Conservation (phyloP, 1,284 basidiomycete genomes). For the Trametes sp. region DNA sequence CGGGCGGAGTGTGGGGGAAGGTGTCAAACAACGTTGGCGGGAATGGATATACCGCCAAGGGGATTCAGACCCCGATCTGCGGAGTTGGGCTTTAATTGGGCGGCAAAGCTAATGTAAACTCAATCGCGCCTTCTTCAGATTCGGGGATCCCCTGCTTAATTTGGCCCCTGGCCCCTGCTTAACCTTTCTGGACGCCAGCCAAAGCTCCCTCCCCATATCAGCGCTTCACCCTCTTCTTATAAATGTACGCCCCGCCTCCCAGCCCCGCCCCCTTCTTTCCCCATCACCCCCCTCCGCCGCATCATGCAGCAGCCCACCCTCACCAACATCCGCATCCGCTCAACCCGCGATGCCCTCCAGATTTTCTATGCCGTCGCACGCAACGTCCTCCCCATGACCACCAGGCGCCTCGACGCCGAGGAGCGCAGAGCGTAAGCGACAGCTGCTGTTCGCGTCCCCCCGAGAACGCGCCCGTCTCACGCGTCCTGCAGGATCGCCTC, state of each 20-base stretch:
- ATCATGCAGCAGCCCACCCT: slow-evolving; percentile 73
- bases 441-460: neutral
- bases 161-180: slow-evolving; percentile 32
- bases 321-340: slow-evolving; percentile 75
- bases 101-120: slow-evolving; percentile 43
- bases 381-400: slow-evolving; percentile 73
- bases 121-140: slow-evolving; percentile 44
- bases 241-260: slow-evolving; percentile 31
- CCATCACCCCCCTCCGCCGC: slow-evolving; percentile 23
- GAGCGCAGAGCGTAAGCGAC: slow-evolving; percentile 49
- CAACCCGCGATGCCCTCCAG: slow-evolving; percentile 78
- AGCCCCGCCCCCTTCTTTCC: slow-evolving; percentile 28
- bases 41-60: slow-evolving; percentile 13
- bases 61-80: slow-evolving; percentile 37
- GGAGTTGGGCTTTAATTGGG: slow-evolving; percentile 34
- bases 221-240: slow-evolving; percentile 32
- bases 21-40: slow-evolving; percentile 24
- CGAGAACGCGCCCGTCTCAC: neutral
- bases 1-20: slow-evolving; percentile 14
- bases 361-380: slow-evolving; percentile 80
- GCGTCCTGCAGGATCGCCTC: slow-evolving; percentile 43
- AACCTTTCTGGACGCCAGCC: slow-evolving; percentile 29
- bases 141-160: slow-evolving; percentile 44
- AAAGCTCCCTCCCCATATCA: slow-evolving; percentile 24
- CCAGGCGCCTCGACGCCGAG: slow-evolving; percentile 80